Percentiles rank a stretch among this genome's conserved stretches.
phyloP scores from a whole-genome alignment of 768 basidiomycete genomes.

The Rhodocollybia butyracea region DNA sequence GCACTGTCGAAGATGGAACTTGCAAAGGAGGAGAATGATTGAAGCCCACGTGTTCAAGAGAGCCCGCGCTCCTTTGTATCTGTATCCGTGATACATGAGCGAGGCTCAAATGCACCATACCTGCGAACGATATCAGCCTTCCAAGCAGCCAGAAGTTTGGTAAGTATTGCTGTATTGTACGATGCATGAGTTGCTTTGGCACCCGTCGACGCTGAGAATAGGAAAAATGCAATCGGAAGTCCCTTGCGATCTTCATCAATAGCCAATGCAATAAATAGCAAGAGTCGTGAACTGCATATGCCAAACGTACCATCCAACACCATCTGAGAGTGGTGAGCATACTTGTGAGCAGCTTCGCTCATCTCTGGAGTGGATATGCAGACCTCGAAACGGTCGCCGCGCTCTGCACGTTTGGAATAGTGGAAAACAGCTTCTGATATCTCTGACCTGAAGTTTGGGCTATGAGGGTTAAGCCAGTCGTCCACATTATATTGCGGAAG shows the following conservation, averaged over 20 bases:
- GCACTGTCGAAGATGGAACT: conserved; percentile 30
- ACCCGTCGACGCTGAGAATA: conserved; percentile 29
- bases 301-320: conserved; percentile 22
- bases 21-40: conserved; percentile 32
- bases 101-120: conserved; percentile 16
- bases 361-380: conserved; percentile 28
- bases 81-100: conserved; percentile 28
- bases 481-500: conserved; percentile 13
- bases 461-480: conserved; percentile 14
- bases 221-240: conserved; percentile 28
- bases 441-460: not conserved
- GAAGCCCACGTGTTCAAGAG: conserved; percentile 24
- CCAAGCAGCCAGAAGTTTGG: conserved; percentile 23
- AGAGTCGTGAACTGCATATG: conserved; percentile 14
- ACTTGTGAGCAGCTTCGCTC: conserved; percentile 19
- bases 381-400: conserved; percentile 23
- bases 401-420: conserved; percentile 17
- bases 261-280: conserved; percentile 30
- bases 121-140: conserved; percentile 8
- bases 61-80: too few species aligned
- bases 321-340: conserved; percentile 16
- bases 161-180: conserved; percentile 22
- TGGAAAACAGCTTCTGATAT: conserved; percentile 18
- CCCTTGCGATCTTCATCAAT: conserved; percentile 24
- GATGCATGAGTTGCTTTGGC: conserved; percentile 22